A percentile compares a stretch with the other conserved stretches of the same genome.
Evolutionary conservation across 768 basidiomycete genomes (phyloP).

Genomic region (Myochromella boudieri): DNA sequence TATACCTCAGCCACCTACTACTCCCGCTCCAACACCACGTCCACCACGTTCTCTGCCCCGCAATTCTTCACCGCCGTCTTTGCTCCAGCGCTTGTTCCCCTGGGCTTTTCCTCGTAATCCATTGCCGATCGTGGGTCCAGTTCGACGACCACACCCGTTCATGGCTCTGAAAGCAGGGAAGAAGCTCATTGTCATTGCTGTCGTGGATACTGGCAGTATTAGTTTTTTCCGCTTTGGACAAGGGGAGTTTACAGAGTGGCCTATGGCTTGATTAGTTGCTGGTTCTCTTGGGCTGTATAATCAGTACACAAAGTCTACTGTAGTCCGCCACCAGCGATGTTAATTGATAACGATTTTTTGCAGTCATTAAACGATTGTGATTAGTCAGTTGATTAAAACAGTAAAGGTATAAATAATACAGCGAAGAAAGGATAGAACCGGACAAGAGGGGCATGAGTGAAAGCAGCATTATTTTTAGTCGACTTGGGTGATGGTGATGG

Average conservation of each 20-base stretch:
- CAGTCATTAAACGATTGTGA: too few species aligned
- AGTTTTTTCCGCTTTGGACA: slow-evolving; percentile 89
- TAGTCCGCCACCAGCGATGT: too few species aligned
- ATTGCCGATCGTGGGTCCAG: slow-evolving; percentile 14
- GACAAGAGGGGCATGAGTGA: too few species aligned
- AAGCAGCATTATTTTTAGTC: neutral
- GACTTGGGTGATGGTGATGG: neutral
- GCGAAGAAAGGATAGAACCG: too few species aligned
- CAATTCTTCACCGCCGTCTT: slow-evolving; percentile 17
- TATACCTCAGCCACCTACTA: neutral
- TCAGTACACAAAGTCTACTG: too few species aligned
- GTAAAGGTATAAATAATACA: too few species aligned
- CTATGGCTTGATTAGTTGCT: slow-evolving; percentile 45
- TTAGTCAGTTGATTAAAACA: too few species aligned
- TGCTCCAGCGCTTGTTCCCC: slow-evolving; percentile 26
- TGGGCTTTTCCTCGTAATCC: slow-evolving; percentile 20
- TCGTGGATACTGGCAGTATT: slow-evolving; percentile 82
- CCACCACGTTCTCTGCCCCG: too few species aligned
- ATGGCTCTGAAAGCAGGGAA: slow-evolving; percentile 80
- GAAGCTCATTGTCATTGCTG: slow-evolving; percentile 82
- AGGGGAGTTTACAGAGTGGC: slow-evolving; percentile 83
- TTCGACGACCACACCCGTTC: slow-evolving; percentile 68
- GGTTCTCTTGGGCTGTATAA: neutral
- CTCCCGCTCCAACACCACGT: slow-evolving; percentile 1
- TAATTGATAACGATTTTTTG: too few species aligned